Evolutionary conservation across 495 filamentous ascomycete genomes (phyloP).

Genomic region (Lentithecium fluviatile): DNA sequence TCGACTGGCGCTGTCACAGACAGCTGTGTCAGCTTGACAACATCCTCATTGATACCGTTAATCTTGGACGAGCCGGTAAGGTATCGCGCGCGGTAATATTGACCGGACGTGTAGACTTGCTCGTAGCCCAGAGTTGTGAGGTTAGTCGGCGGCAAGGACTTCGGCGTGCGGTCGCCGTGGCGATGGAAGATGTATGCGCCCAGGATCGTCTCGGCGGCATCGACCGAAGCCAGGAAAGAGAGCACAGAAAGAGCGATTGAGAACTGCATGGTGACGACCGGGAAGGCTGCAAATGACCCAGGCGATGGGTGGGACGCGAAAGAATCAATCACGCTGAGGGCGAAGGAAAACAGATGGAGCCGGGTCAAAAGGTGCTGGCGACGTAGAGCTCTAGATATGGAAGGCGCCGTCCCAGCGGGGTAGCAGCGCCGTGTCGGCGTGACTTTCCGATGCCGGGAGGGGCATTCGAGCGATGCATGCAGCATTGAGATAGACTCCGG

Average conservation of each 20-base stretch:
- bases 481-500: too few species aligned
- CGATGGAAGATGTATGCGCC: constrained; percentile 64
- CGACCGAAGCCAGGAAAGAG: constrained; percentile 37
- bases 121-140: constrained; percentile 61
- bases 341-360: too few species aligned
- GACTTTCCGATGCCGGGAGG: too few species aligned
- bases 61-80: constrained; percentile 53
- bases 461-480: too few species aligned
- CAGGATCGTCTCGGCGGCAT: constrained; percentile 59
- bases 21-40: constrained; percentile 60
- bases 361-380: too few species aligned
- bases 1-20: constrained; percentile 49
- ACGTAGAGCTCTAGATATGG: too few species aligned
- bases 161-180: constrained; percentile 64
- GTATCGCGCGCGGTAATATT: constrained; percentile 64
- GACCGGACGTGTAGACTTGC: constrained; percentile 60
- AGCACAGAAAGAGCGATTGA: constrained; percentile 20
- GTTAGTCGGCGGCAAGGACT: constrained; percentile 52
- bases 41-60: constrained; percentile 54
- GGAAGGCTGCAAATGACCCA: too few species aligned
- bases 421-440: too few species aligned
- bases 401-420: too few species aligned
- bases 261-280: constrained; percentile 12
- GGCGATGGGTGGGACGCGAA: too few species aligned
- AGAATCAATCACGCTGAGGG: too few species aligned